phyloP scores from a whole-genome alignment of 176 grass and related monocot species.

The Zizania latifolia region DNA sequence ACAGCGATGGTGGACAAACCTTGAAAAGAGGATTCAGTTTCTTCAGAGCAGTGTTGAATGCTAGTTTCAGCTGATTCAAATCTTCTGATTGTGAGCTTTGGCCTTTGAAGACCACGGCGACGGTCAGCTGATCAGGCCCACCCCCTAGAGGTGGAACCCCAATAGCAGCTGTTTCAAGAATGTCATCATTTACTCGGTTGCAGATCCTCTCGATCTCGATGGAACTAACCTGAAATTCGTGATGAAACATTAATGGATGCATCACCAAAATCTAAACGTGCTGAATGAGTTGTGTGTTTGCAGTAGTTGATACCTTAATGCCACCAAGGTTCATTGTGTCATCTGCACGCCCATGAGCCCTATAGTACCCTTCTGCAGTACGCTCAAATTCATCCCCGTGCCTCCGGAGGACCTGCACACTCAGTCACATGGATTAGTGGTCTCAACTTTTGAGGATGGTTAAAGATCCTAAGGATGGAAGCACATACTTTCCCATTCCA shows the following conservation, averaged over 20 bases:
- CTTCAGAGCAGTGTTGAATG: constrained; percentile 78
- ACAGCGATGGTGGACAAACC: constrained; percentile 23
- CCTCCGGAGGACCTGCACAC: constrained; percentile 68
- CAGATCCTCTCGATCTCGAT: constrained; percentile 89
- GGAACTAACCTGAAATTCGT: constrained; percentile 69
- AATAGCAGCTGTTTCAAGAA: constrained; percentile 88
- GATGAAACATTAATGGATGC: not conserved
- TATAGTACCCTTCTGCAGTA: constrained; percentile 63
- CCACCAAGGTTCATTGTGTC: constrained; percentile 98
- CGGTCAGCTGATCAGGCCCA: constrained; percentile 76
- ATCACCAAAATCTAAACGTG: not conserved
- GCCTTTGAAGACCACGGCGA: constrained; percentile 76
- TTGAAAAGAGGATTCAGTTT: constrained; percentile 94
- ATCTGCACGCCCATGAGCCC: constrained; percentile 85
- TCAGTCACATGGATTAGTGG: constrained; percentile 26
- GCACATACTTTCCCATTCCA: constrained; percentile 56
- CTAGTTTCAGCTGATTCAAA: constrained; percentile 52
- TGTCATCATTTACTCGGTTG: constrained; percentile 55
- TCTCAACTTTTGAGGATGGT: not conserved
- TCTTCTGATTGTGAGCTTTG: constrained; percentile 39
- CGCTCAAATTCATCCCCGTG: constrained; percentile 93
- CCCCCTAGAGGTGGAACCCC: constrained; percentile 78
- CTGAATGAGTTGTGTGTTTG: not conserved
- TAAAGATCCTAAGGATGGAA: not conserved
- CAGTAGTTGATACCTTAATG: constrained; percentile 63